Conservation (phyloP, 176 grass and related monocot species). For the barley (Hordeum vulgare) region MorexV3_pseudomolecules_assembly NC_058520.1:555926242-555926741, state of each 20-base stretch:
- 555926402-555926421: neutral
- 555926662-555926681: neutral
- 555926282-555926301: constrained; percentile 49
- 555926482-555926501: constrained; percentile 64
- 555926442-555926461: constrained; percentile 58
- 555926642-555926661: constrained; percentile 12
- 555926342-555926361: constrained; percentile 70
- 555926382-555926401: neutral
- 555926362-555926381: constrained; percentile 49
- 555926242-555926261: constrained; percentile 57
- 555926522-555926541: constrained; percentile 67
- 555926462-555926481: constrained; percentile 65
- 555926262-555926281: constrained; percentile 58
- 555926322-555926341: constrained; percentile 63
- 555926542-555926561: constrained; percentile 75
- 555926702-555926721: neutral
- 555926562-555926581: constrained; percentile 60
- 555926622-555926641: neutral
- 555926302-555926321: constrained; percentile 73
- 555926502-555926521: constrained; percentile 43
- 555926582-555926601: neutral
- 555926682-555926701: neutral
- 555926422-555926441: neutral
- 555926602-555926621: neutral
- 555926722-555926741: constrained; percentile 13